Evolutionary conservation across 257 asterid genomes (phyloP).

Genomic region (Solanum raphanifolium): DNA sequence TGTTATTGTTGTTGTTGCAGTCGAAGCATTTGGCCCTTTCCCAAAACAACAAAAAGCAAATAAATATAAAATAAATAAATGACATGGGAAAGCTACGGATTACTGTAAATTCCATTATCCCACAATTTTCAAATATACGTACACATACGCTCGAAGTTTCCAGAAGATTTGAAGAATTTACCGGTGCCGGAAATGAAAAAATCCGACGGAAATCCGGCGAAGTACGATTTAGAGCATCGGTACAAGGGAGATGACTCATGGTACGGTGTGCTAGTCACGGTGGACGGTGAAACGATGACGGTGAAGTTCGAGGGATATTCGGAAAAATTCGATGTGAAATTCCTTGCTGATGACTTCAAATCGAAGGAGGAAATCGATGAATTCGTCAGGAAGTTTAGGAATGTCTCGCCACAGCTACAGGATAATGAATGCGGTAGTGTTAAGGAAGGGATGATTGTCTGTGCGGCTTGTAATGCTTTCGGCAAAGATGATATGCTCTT

Average conservation of each 20-base stretch:
- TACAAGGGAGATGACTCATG: constrained; percentile 42
- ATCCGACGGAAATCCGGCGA: neutral
- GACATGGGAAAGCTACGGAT: neutral
- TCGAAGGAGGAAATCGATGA: constrained; percentile 20
- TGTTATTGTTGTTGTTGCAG: neutral
- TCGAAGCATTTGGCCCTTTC: neutral
- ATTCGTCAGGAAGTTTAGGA: constrained; percentile 26
- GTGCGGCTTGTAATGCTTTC: constrained; percentile 30
- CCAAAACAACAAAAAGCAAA: neutral
- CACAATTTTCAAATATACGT: neutral
- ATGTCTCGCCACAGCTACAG: constrained; percentile 32
- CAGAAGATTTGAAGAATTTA: neutral
- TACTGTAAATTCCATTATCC: neutral
- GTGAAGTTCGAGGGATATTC: constrained; percentile 15
- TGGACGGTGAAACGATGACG: constrained; percentile 10
- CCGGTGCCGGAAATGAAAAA: neutral
- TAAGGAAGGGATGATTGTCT: constrained; percentile 25
- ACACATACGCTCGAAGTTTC: neutral
- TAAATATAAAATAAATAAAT: neutral
- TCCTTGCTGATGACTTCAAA: constrained; percentile 13
- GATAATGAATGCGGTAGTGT: constrained; percentile 18
- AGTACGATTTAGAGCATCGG: constrained; percentile 25
- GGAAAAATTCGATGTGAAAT: neutral
- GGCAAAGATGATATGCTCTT: constrained; percentile 31
- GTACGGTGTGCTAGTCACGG: constrained; percentile 23